A percentile compares a stretch with the other conserved stretches of the same genome.
phyloP scores from a whole-genome alignment of 306 rosid species.

The cucumber (Cucumis sativus) region Cucumber_9930_V3 NC_026658.2:10902001-10902500 shows the following conservation, averaged over 20 bases:
- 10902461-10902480: constrained; percentile 50
- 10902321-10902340: constrained; percentile 3
- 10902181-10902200: constrained; percentile 47
- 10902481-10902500: constrained; percentile 59
- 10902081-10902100: constrained; percentile 82
- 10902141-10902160: constrained; percentile 41
- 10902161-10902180: constrained; percentile 30
- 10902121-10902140: constrained; percentile 62
- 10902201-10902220: constrained; percentile 54
- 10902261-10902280: constrained; percentile 62
- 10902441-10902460: constrained; percentile 51
- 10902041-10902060: constrained; percentile 56
- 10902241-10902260: constrained; percentile 47
- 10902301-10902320: constrained; percentile 75
- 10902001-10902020: background rate
- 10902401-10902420: constrained; percentile 65
- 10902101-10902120: constrained; percentile 61
- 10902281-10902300: constrained; percentile 63
- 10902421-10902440: constrained; percentile 75
- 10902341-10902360: background rate
- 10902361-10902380: background rate
- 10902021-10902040: background rate
- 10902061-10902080: constrained; percentile 80
- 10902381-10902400: background rate
- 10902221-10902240: constrained; percentile 66